Base-by-base conservation (phyloP, 805 yeast species). In the Nakazawaea siamensis region DNA sequence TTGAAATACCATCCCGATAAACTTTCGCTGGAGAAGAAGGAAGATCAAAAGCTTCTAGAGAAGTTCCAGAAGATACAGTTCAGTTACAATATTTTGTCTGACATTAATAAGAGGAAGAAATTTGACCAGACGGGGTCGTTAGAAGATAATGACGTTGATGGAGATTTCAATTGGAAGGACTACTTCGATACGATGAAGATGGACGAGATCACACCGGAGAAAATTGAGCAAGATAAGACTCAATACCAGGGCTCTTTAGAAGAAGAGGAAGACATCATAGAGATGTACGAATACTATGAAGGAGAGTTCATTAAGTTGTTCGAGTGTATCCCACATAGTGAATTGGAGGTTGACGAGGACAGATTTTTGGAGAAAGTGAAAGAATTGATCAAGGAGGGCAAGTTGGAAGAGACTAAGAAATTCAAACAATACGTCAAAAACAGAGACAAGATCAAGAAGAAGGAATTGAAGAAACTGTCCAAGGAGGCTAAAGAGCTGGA, bases 251-350 rank as follows among this genome's bases (percentile, higher is more conserved):
- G 64, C 4, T 66, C 77, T n/a, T 48, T 46, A 4, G 83, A 77
- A 44, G 87, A 79, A 43, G 51, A 48, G 30, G 60, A 58, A 4
- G 95, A 87, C 49, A 66, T 87, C n/a, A 39, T 73, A 28, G 68
- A 71, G 30, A 64, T 68, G 32, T 80, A 80, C 58, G 54, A 62
- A 7, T 71, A 64, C 44, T 65, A 66, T 29, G 67, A 73, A 11
- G 95, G 95, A 4, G 84, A 83, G 46, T 72, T 86, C 46, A 60
- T 78, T 30, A 62, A 64, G 33, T 58, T 86, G 5, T 81, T 86
- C 49, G 94, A 85, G 51, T 64, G 66, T 23, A 78, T 87, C 3
- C 81, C 92, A 8, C 95, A 87, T 55, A 65, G 82, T 34, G 87
- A 80, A 42, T 66, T 79, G 29, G 68, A 63, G 24, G 60, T 51